These are phyloP conservation scores for Waltergamsia citrina DNA, from an alignment of 2,329 filamentous ascomycete genomes.

Conservation along the genomic window DNA sequence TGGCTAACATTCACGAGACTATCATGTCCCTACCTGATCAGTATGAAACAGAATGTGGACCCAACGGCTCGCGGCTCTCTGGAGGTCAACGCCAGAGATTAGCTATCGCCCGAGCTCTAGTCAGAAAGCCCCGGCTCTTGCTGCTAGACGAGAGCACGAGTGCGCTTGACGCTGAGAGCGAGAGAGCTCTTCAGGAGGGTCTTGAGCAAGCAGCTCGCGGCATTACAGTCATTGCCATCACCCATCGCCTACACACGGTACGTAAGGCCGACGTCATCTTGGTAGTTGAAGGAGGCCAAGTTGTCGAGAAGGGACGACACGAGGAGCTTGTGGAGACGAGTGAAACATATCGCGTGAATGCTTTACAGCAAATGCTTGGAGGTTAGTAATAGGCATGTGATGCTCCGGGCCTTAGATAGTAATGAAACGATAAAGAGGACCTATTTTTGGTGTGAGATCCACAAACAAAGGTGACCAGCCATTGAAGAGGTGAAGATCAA, in stretches of 20 bases:
- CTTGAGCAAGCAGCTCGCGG: constrained; percentile 46
- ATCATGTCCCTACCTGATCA: constrained; percentile 53
- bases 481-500: no score
- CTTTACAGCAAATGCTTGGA: constrained; percentile 39
- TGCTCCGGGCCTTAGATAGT: no score
- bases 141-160: constrained; percentile 78
- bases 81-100: constrained; percentile 74
- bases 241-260: constrained; percentile 47
- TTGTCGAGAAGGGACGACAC: constrained; percentile 43
- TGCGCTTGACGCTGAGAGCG: constrained; percentile 63
- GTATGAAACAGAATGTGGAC: constrained; percentile 58
- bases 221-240: constrained; percentile 49
- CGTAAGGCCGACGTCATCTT: constrained; percentile 48
- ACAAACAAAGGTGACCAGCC: no score
- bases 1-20: constrained; percentile 63
- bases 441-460: no score
- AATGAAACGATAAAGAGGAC: no score
- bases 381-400: no score
- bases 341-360: constrained; percentile 42
- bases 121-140: constrained; percentile 62
- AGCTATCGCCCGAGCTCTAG: constrained; percentile 67
- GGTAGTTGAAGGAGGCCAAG: constrained; percentile 41
- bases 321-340: constrained; percentile 43
- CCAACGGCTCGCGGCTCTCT: constrained; percentile 65
- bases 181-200: constrained; percentile 55